These are phyloP conservation scores for Chalara sp. DNA, from an alignment of 2,329 filamentous ascomycete genomes.

Conservation along the genomic window DNA sequence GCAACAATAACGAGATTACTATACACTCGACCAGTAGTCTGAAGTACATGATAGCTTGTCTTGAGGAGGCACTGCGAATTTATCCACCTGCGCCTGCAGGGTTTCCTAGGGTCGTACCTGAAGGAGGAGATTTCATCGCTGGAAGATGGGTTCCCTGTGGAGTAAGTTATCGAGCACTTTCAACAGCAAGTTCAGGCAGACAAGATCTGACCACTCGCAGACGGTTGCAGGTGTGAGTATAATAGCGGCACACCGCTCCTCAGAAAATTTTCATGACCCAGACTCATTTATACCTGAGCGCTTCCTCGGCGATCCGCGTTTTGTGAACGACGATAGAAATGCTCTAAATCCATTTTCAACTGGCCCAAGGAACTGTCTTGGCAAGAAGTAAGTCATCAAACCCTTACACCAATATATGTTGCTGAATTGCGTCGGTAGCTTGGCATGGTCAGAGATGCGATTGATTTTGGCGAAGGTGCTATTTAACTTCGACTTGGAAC, in stretches of 20 bases:
- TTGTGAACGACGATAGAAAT: constrained; percentile 34
- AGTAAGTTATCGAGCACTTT: neutral
- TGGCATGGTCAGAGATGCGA: constrained; percentile 17
- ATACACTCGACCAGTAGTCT: constrained; percentile 18
- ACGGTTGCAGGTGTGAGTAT: neutral
- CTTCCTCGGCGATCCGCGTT: constrained; percentile 31
- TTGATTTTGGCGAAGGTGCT: constrained; percentile 12
- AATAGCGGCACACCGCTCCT: neutral
- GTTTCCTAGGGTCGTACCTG: constrained; percentile 8
- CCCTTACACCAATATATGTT: neutral
- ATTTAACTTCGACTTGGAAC: constrained; percentile 15
- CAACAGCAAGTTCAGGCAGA: neutral
- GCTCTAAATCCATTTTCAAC: constrained; percentile 12
- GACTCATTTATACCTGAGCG: constrained; percentile 41
- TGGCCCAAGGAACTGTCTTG: constrained; percentile 14
- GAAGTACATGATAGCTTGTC: constrained; percentile 33
- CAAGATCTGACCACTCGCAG: neutral
- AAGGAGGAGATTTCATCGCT: constrained; percentile 9
- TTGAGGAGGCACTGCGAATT: constrained; percentile 36
- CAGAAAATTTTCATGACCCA: constrained; percentile 31
- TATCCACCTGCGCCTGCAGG: constrained; percentile 25
- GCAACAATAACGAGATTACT: constrained; percentile 32
- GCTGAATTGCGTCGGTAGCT: constrained; percentile 1
- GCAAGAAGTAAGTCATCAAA: constrained; percentile 5
- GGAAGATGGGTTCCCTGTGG: constrained; percentile 11